Evolutionary conservation across 306 rosid species (phyloP), one percentile per base, ranked within the genome.

Genomic region (Citrullus amarus): DNA sequence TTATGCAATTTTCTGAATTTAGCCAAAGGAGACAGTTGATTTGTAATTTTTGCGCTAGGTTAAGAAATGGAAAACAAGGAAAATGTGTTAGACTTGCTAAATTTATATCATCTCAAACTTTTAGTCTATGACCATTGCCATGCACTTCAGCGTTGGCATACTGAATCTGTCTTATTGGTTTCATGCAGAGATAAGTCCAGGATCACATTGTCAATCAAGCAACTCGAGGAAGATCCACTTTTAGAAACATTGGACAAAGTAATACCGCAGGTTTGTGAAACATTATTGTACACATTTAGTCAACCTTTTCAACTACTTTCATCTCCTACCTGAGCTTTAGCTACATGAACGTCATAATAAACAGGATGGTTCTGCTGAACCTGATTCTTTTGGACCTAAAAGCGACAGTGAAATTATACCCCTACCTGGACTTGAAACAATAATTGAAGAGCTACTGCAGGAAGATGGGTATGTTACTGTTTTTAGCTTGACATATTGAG

Each of bases 191-290:
- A 61, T 36, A 88, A 88, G 83, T 74, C 85, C 1, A 84, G 91
- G 83, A 86, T 88, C 74, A 83, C 74, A 25, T 81, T 95, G 62
- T 94, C 98, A 63, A 88, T 92, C 41, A 94, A 83, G 83, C 97
- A 91, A 86, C 86, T 94, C 78, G 97, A 94, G 85, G 98, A 90
- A 84, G 97, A 94, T 85, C 98, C 98, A 36, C 97, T 94, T 62
- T 89, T 92, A 72, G 97, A 92, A 87, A 95, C 98, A 9, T 82
- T 95, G 84, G 98, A 95, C 80, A 89, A 95, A 88, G 98, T 95
- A 69, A 95, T 95, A 84, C 93, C 91, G 62, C 96, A 92, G 97
- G 98, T 95, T 80, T 77, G 93, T 88, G 46, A 51, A 73, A 22
- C 58, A 6, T 41, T 44, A 0, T 22, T 60, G 32, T 43, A 43